Base-by-base conservation (phyloP, 2,329 filamentous ascomycete genomes). In the Venturia oleaginea region DNA sequence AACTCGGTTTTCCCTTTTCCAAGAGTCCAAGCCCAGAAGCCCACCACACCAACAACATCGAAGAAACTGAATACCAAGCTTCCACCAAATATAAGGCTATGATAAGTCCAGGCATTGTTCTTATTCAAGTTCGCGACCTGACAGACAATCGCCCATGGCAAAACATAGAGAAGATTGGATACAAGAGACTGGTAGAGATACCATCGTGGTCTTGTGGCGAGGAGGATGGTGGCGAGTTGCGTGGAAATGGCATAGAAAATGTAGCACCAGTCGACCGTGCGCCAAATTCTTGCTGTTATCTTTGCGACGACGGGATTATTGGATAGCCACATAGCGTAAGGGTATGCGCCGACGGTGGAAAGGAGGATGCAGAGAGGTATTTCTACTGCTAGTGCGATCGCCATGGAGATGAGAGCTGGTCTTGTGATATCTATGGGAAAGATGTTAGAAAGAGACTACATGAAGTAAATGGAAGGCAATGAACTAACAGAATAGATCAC, bases 121-220 rank as follows among this genome's bases (percentile, higher is more conserved):
- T 77, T 71, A 7, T 80, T 78, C 51, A 75, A 38, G 8, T 67
- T 40, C 2, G 61, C 67, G 0, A 68, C 67, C 48, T 82, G 66
- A 82, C 85, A 73, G 0, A 82, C 85, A 48, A 91, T 83, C 0
- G 87, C 86, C 86, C 87, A 91, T 0, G 87, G 87, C 2, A 91
- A 73, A 0, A 90, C 86, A 70, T 86, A 90, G 0, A 87, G 72
- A 0, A 91, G 59, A 68, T 90, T 91, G 7, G 86, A 88, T 0
- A 76, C 80, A 0, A 91, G 74, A 3, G 84, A 86, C 71, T 90
- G 87, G 65, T 82, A 84, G 0, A 90, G 76, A 70, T 89, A 91
- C 86, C 85, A 90, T 1, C 76, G 76, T 0, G 87, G 86, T 0
- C 80, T 75, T 0, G 86, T 89, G 0, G 87, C 84, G 0, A 89